These are phyloP conservation scores for Allium sativum DNA, from an alignment of 106 monocot genomes.

Conservation along the genomic window DNA sequence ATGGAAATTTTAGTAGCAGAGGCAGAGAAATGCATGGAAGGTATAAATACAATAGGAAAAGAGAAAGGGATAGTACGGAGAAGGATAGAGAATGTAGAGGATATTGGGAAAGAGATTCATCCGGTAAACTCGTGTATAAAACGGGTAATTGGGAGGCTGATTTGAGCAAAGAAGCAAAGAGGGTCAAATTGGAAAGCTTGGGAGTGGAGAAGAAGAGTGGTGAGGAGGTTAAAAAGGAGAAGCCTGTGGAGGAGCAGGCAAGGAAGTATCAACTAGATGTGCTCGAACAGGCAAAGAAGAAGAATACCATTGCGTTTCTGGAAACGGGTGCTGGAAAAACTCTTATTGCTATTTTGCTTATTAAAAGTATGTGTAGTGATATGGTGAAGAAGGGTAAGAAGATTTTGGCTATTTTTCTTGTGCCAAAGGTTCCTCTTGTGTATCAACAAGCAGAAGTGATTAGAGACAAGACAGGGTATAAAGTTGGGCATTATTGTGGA, in stretches of 20 bases:
- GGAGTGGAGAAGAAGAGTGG: conserved; percentile 8
- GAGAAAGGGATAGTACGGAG: conserved; percentile 25
- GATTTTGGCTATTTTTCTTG: conserved; percentile 90
- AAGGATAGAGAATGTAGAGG: conserved; percentile 48
- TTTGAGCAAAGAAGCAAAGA: conserved; percentile 28
- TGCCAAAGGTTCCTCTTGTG: conserved; percentile 96
- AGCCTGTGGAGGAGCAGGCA: conserved; percentile 63
- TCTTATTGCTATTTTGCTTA: conserved; percentile 80
- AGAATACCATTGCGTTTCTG: conserved; percentile 89
- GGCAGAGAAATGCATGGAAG: neutral
- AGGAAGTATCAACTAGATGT: conserved; percentile 96
- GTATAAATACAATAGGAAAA: conserved; percentile 6
- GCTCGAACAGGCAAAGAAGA: conserved; percentile 88
- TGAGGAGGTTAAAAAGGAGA: conserved; percentile 31
- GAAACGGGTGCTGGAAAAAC: conserved; percentile 99
- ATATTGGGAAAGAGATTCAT: conserved; percentile 77
- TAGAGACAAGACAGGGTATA: conserved; percentile 69
- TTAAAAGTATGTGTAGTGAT: conserved; percentile 48
- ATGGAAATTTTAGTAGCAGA: neutral
- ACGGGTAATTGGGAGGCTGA: conserved; percentile 68
- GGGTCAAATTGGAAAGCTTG: conserved; percentile 16
- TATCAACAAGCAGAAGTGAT: conserved; percentile 99
- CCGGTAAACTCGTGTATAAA: conserved; percentile 63
- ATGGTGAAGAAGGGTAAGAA: conserved; percentile 62
- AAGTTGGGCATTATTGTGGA: conserved; percentile 96